Evolutionary conservation across 176 grass and related monocot species (phyloP).

Genomic region (Avena atlantica): DNA sequence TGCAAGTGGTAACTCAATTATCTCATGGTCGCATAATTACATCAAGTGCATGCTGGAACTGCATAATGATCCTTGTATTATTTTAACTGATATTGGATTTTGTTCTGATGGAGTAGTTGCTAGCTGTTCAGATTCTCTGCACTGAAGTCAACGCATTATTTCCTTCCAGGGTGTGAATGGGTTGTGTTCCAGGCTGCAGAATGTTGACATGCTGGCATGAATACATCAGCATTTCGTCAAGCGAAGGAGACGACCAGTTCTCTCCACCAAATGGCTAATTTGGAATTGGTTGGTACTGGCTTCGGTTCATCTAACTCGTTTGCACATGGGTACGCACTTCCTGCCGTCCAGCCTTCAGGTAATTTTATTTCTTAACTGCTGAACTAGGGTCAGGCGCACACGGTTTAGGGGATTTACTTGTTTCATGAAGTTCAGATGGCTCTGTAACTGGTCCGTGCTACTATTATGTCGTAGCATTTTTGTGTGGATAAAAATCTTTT

Average conservation of each 20-base stretch:
- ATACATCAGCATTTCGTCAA: not conserved
- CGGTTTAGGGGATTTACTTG: not conserved
- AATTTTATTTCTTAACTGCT: not conserved
- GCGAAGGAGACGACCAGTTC: not conserved
- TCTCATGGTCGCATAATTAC: not conserved
- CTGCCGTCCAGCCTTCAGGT: not conserved
- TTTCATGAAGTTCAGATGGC: not conserved
- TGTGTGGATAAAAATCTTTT: not conserved
- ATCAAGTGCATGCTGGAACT: not conserved
- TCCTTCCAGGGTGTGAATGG: constrained; percentile 2
- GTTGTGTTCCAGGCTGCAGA: not conserved
- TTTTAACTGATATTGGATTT: not conserved
- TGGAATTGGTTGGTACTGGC: not conserved
- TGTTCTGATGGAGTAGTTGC: not conserved
- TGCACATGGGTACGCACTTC: not conserved
- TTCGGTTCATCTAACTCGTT: not conserved
- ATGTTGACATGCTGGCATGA: not conserved
- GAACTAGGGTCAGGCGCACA: not conserved
- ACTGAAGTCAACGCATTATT: not conserved
- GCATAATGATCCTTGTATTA: not conserved
- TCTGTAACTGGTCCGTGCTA: not conserved
- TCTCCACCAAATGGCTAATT: not conserved
- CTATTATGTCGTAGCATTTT: not conserved
- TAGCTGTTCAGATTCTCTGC: constrained; percentile 20
- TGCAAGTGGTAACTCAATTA: not conserved